A percentile compares a stretch with the other conserved stretches of the same genome.
Evolutionary conservation across 345 rosid species (phyloP).

Genomic region (Brassica nigra): DNA sequence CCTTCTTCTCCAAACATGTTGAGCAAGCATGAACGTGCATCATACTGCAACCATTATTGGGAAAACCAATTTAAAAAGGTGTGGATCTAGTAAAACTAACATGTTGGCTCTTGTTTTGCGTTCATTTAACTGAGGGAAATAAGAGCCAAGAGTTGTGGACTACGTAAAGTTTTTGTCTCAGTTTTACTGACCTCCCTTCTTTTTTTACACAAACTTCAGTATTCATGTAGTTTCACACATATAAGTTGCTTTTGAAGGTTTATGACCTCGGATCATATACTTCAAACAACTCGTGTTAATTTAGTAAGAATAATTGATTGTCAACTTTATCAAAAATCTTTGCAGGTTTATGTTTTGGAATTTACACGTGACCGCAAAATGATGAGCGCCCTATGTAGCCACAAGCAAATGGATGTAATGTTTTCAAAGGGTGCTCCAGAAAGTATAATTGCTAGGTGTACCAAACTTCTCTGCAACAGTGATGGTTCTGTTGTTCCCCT

Average conservation of each 20-base stretch:
- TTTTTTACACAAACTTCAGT: not conserved
- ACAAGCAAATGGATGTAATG: constrained; percentile 69
- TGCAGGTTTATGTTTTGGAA: constrained; percentile 82
- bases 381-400: constrained; percentile 96
- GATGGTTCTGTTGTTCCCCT: constrained; percentile 82
- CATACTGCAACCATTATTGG: constrained; percentile 98
- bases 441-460: constrained; percentile 83
- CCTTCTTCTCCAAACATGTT: constrained; percentile 84
- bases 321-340: constrained; percentile 31
- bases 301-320: constrained; percentile 18
- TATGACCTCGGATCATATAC: not conserved
- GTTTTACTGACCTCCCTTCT: not conserved
- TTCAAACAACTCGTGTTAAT: not conserved
- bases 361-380: constrained; percentile 98
- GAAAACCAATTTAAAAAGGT: constrained; percentile 93
- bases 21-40: constrained; percentile 97
- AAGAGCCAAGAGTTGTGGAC: not conserved
- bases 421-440: constrained; percentile 99
- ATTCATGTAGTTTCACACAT: not conserved
- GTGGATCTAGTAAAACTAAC: constrained; percentile 30
- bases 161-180: not conserved
- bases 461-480: constrained; percentile 73
- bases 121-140: constrained; percentile 2
- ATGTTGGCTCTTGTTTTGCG: not conserved
- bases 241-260: not conserved